Evolutionary conservation across 2,329 filamentous ascomycete genomes (phyloP).

Genomic region (Diplocarpon rosae): DNA sequence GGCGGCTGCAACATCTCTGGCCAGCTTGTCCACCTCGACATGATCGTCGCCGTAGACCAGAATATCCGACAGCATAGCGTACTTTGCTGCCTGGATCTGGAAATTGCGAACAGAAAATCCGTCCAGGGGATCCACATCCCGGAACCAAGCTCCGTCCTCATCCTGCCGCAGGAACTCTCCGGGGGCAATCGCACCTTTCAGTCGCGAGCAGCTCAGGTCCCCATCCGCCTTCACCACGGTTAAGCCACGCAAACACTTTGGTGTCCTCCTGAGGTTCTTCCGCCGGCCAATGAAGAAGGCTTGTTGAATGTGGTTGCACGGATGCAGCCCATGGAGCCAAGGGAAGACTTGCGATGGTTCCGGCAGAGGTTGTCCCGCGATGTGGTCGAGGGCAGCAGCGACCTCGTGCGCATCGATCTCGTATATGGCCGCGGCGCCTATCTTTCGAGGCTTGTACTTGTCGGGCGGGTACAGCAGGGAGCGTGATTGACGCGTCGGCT

Average conservation of each 20-base stretch:
- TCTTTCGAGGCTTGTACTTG: constrained; percentile 41
- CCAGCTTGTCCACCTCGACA: constrained; percentile 49
- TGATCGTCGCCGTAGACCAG: constrained; percentile 77
- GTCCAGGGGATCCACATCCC: constrained; percentile 74
- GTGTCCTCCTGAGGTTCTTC: constrained; percentile 57
- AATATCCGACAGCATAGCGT: constrained; percentile 81
- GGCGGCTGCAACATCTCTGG: constrained; percentile 59
- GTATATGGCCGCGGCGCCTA: constrained; percentile 52
- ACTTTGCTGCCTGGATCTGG: constrained; percentile 86
- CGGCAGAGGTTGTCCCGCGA: constrained; percentile 70
- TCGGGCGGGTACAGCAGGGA: constrained; percentile 70
- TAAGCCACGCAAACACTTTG: constrained; percentile 67
- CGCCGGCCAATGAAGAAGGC: constrained; percentile 78
- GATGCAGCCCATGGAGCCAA: constrained; percentile 89
- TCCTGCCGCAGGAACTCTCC: constrained; percentile 61
- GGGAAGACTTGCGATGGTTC: constrained; percentile 83
- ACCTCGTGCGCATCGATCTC: constrained; percentile 60
- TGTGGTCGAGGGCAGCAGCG: constrained; percentile 62
- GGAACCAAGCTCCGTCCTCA: constrained; percentile 40
- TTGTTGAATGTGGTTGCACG: constrained; percentile 78
- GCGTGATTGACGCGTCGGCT: constrained; percentile 42
- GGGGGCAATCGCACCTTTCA: constrained; percentile 80
- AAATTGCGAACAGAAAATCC: constrained; percentile 97
- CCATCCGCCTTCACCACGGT: constrained; percentile 85
- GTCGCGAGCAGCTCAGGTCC: constrained; percentile 58